A percentile compares a stretch with the other conserved stretches of the same genome.
phyloP scores from a whole-genome alignment of 306 rosid genomes.

The Herpetospermum pedunculosum region DNA sequence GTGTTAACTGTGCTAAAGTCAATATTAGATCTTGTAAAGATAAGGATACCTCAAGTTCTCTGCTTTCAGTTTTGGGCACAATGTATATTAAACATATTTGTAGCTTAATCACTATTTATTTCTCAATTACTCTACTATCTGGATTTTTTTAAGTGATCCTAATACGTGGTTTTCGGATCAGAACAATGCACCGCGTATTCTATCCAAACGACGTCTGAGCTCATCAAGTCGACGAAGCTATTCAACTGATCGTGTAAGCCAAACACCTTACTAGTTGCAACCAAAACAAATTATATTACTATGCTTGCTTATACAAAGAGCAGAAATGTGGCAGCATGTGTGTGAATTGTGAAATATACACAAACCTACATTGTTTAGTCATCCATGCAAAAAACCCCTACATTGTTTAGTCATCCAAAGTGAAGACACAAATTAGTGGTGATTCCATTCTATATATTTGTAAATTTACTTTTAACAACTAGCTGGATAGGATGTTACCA shows the following conservation, averaged over 20 bases:
- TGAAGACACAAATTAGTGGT: not conserved
- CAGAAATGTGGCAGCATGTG: not conserved
- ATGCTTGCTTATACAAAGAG: not conserved
- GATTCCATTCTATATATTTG: not conserved
- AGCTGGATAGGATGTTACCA: not conserved
- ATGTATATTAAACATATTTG: not conserved
- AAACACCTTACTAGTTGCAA: slow-evolving; percentile 2
- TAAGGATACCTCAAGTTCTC: not conserved
- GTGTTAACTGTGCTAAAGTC: not conserved
- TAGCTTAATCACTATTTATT: not conserved
- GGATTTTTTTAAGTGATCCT: not conserved
- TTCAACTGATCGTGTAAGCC: slow-evolving; percentile 49
- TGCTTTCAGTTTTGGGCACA: not conserved
- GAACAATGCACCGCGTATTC: slow-evolving; percentile 21
- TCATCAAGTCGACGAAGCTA: slow-evolving; percentile 24
- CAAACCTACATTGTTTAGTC: not conserved
- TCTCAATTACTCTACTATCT: not conserved
- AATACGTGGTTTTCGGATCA: not conserved
- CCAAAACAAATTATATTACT: not conserved
- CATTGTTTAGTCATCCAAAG: too few species aligned
- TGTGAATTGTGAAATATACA: not conserved
- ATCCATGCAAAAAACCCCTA: too few species aligned
- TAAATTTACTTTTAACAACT: not conserved
- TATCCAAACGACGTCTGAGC: slow-evolving; percentile 22
- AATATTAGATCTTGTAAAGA: not conserved